Base-by-base conservation (phyloP, 2,329 filamentous ascomycete genomes). In the Neocatenulostroma microsporum region DNA sequence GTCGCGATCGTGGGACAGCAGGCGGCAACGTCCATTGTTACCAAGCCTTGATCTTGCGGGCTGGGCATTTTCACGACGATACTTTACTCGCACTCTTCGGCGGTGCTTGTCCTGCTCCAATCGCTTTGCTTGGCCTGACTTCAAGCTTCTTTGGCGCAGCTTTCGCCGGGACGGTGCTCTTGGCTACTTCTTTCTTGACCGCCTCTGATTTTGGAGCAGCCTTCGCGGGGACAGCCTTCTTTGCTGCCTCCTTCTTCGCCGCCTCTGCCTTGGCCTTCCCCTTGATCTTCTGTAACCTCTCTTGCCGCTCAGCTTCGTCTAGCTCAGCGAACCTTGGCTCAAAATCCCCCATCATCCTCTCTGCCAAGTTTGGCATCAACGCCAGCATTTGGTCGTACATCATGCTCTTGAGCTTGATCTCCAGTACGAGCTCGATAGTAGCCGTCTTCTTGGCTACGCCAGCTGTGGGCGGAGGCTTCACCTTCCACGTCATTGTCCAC, bases 341-440 rank as follows among this genome's bases (percentile, higher is more conserved):
- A 18, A 36, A 36, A 10, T n/a, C 20, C 5, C 10, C 17, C 23
- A 36, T 4, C 14, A 36, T 12, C 13, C n/a, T 15, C 25, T 36
- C 23, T 5, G 33, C 23, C 7, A 36, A 14, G 14, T 18, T 34
- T 9, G 31, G 31, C 21, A 34, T 12, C 5, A 36, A 15, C 12
- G 33, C 33, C n/a, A 36, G 28, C 12, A 23, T 23, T 24, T 36
- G 33, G 15, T 36, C 33, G 18, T 36, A 36, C 23, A 36, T 3
- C 4, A 13, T n/a, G 25, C 25, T 20, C 5, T 20, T 25, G 17
- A 36, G 28, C 23, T 27, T 28, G 3, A 36, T 17, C 24, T 36
- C 33, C 8, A 36, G n/a, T 6, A 11, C 23, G 3, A 36, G 24
- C 13, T 18, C 25, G 12, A 29, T 17, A 11, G 10, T 21, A 10